Conservation (phyloP, 345 rosid genomes). For the Gossypium turneri region DNA sequence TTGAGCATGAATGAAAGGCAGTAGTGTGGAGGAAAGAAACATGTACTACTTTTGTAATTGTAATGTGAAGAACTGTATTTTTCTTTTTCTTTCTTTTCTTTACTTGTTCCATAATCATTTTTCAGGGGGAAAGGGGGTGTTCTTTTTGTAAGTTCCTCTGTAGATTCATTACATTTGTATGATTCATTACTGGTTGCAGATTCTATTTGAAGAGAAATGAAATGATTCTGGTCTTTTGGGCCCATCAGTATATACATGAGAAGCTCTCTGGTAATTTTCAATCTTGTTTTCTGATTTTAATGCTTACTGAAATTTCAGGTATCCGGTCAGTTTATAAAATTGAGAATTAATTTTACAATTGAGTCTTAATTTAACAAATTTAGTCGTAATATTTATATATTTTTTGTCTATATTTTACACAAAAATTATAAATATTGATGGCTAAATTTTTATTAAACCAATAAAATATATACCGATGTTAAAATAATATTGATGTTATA, state of each 20-base stretch:
- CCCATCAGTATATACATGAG: slow-evolving; percentile 19
- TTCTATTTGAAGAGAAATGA: slow-evolving; percentile 26
- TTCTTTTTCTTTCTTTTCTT: neutral
- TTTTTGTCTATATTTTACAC: too few species aligned
- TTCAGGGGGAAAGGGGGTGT: slow-evolving; percentile 24
- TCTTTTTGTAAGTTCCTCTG: slow-evolving; percentile 31
- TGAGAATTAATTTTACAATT: too few species aligned
- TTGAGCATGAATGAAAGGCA: neutral
- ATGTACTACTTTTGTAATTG: neutral
- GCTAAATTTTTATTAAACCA: too few species aligned
- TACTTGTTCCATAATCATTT: slow-evolving; percentile 22
- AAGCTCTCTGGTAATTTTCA: neutral
- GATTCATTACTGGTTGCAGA: slow-evolving; percentile 38
- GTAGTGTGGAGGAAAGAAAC: too few species aligned
- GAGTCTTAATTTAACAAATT: too few species aligned
- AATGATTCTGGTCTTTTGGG: slow-evolving; percentile 18
- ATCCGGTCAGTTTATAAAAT: too few species aligned
- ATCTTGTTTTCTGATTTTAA: neutral
- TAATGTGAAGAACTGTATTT: neutral
- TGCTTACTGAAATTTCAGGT: too few species aligned
- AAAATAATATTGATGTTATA: too few species aligned
- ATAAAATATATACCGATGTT: too few species aligned
- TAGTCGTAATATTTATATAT: too few species aligned
- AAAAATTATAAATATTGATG: too few species aligned
- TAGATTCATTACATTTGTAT: slow-evolving; percentile 44